These are phyloP conservation scores for Eremochloa ophiuroides DNA, from an alignment of 176 grass and related monocot species.

Conservation along the genomic window DNA sequence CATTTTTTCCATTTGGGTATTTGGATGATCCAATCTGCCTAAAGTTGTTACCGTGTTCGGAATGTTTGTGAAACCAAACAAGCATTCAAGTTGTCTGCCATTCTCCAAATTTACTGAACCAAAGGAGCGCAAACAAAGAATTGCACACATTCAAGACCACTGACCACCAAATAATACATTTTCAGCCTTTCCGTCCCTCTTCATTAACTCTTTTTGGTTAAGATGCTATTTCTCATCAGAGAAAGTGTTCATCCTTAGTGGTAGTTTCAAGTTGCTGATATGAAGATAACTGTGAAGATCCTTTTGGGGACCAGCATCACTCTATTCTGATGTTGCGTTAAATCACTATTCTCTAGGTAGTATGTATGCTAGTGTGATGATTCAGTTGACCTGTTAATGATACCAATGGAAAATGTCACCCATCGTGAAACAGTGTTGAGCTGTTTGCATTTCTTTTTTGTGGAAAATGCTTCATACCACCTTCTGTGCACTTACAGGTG, in stretches of 20 bases:
- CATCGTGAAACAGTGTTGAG: not conserved
- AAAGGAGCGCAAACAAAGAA: not conserved
- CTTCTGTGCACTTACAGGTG: not conserved
- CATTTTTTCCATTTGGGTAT: not conserved
- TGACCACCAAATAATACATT: not conserved
- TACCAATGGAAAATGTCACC: not conserved
- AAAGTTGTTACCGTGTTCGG: not conserved
- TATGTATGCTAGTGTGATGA: not conserved
- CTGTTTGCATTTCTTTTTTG: not conserved
- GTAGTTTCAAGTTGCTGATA: not conserved
- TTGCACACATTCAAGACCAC: not conserved
- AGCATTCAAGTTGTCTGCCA: not conserved
- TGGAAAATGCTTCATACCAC: not conserved
- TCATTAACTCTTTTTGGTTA: not conserved
- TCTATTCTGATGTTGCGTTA: not conserved
- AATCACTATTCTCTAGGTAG: not conserved
- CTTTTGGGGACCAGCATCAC: not conserved
- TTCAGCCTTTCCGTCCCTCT: not conserved
- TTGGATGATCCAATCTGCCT: not conserved
- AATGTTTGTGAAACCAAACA: not conserved
- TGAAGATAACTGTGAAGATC: not conserved
- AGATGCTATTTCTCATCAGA: not conserved
- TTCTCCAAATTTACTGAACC: not conserved
- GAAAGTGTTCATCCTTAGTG: not conserved
- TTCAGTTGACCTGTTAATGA: not conserved